Base-by-base conservation (phyloP, 192 early-diverging fungal species). In the Pilaira anomala region DNA sequence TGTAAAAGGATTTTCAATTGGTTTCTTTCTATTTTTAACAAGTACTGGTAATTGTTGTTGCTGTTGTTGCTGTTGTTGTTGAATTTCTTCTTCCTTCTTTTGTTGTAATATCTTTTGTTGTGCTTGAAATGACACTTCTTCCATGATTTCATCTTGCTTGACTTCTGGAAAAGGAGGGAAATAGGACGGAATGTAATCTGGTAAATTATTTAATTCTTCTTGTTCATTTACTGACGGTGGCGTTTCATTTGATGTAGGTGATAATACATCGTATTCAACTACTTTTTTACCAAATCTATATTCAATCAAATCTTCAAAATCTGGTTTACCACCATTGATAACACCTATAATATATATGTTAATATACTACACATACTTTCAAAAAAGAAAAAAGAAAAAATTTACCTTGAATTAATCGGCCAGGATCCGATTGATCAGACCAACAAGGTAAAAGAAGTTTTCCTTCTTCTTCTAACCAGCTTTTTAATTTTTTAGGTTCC, bases 401-500 rank as follows among this genome's bases (percentile, higher is more conserved):
- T 59, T 53, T 74, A 83, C 80, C 78, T 65, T 69, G 53, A 13
- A 83, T 26, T 18, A 76, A 60, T 33, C 66, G 66, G 11, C 78
- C 74, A 7, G 80, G 80, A 69, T 83, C 78, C 1, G 73, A 72
- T 41, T 70, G 71, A 46, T 50, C 56, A 13, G 68, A 72, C 80
- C 80, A 83, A 42, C 66, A 48, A 19, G 78, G 78, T 30, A 56
- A 33, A 7, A 81, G 26, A 4, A 33, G 25, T 33, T 73, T 69
- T 2, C 76, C 78, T 21, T 79, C 81, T 54, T 70, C 73, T 8
- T 68, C 60, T 13, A 80, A 13, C 83, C 83, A 84, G 4, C 74
- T 72, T 26, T 71, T 68, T 8, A 84, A 60, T 1, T 70, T 59
- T 0, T 67, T 53, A 0, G 78, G 22, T 5, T 78, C 74, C 18